Conservation (phyloP, 2,329 filamentous ascomycete genomes). For the Colletotrichum sp. region DNA sequence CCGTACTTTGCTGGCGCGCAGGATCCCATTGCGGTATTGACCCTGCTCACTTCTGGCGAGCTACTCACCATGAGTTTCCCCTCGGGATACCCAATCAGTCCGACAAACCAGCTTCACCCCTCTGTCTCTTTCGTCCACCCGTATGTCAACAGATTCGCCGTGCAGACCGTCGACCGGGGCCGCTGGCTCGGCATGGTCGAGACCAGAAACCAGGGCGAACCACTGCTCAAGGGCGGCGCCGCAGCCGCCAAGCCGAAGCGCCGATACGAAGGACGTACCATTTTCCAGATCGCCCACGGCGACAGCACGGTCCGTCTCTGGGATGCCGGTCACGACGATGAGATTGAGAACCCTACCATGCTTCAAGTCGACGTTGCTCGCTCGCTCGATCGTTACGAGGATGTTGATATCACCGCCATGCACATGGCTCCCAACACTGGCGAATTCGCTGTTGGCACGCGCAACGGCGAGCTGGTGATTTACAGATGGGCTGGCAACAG, state of each 20-base stretch:
- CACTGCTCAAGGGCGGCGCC: constrained; percentile 79
- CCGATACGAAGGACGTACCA: constrained; percentile 80
- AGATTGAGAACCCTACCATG: constrained; percentile 84
- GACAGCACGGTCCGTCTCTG: constrained; percentile 92
- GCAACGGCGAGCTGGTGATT: constrained; percentile 82
- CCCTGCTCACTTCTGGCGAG: constrained; percentile 84
- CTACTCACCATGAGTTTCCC: constrained; percentile 91
- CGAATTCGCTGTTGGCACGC: constrained; percentile 83
- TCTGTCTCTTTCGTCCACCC: constrained; percentile 90
- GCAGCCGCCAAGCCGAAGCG: constrained; percentile 73
- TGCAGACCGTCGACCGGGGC: constrained; percentile 77
- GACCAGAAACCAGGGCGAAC: constrained; percentile 77
- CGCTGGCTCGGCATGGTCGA: constrained; percentile 94
- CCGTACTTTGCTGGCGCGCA: constrained; percentile 89
- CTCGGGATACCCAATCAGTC: constrained; percentile 86
- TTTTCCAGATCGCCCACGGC: constrained; percentile 86
- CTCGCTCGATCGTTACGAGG: constrained; percentile 78
- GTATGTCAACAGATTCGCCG: constrained; percentile 75
- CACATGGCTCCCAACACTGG: constrained; percentile 81
- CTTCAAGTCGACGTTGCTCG: constrained; percentile 88
- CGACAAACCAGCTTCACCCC: constrained; percentile 90
- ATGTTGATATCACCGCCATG: constrained; percentile 79
- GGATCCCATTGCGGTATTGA: constrained; percentile 86
- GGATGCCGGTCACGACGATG: constrained; percentile 91
- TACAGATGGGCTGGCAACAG: constrained; percentile 89